Base-by-base conservation (phyloP, 495 filamentous ascomycete genomes). In the Xylaria flabelliformis region DNA sequence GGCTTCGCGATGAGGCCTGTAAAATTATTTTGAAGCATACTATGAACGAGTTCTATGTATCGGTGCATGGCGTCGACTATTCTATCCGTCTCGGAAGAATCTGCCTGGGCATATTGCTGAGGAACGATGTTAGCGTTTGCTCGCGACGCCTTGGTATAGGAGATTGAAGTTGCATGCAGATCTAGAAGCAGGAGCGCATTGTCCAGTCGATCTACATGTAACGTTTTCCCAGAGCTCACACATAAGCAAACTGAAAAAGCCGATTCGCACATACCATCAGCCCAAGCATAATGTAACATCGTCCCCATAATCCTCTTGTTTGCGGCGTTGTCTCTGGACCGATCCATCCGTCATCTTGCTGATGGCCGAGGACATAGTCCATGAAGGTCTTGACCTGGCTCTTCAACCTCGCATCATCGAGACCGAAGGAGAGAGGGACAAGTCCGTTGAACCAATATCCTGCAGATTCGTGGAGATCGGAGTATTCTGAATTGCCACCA, bases 371-470 rank as follows among this genome's bases (percentile, higher is more conserved):
- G 0, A 90, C 81, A 69, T 86, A 83, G 63, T 87, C 81, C 24
- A 86, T 72, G 48, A 83, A 81, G 15, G 80, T 67, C 34, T 85
- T 80, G 7, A 89, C 85, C 69, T 92, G 89, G 1, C 46, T 73
- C 74, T 89, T 89, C n/a, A 91, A 77, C 19, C 87, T 75, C 1
- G 78, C 69, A 74, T 91, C 86, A 62, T 89, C 81, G 15, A 90
- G 76, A 0, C 80, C 79, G 74, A 87, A 91, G 17, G 90, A 88
- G n/a, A 91, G 82, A 15, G 90, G 88, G 3, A 92, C 90, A 5
- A 91, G 79, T 29, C 86, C 86, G 73, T 91, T 91, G 70, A 90
- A 86, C 90, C 89, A 92, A 75, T 92, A 91, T 1, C 89, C 89
- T 3, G 86, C 82, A 0, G 84, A 85, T 78, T 92, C 90, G 69